These are phyloP conservation scores for Tolypocladium ophioglossoides DNA, from an alignment of 2,329 filamentous ascomycete species.

Conservation along the genomic window DNA sequence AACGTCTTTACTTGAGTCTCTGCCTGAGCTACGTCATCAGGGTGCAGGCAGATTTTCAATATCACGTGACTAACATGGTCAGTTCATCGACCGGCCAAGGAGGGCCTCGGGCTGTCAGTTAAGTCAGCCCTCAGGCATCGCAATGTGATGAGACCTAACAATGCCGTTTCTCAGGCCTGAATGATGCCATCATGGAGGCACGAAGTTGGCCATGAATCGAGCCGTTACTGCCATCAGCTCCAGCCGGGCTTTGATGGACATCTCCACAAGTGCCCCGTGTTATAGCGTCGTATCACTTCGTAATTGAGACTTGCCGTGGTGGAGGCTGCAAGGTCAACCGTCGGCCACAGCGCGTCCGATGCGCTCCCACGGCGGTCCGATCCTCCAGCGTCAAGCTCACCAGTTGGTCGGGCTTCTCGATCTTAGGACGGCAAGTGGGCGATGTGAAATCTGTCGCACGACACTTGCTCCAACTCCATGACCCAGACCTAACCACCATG, in stretches of 20 bases:
- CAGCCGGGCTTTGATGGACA: too few relatives aligned
- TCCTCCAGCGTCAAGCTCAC: background rate
- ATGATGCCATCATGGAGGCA: background rate
- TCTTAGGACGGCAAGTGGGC: background rate
- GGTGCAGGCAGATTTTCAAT: background rate
- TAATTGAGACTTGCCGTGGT: too few relatives aligned
- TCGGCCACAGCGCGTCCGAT: too few relatives aligned
- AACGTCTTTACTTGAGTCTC: background rate
- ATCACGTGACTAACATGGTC: background rate
- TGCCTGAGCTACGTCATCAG: background rate
- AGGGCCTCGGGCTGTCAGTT: too few relatives aligned
- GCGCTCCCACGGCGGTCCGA: too few relatives aligned
- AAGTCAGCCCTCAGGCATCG: too few relatives aligned
- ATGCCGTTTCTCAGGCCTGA: background rate
- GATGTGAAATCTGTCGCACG: background rate
- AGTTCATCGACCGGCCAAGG: too few relatives aligned
- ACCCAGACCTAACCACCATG: too few relatives aligned
- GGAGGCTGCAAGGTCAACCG: too few relatives aligned
- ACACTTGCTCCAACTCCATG: slow-evolving; percentile 2
- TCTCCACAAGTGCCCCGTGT: too few relatives aligned
- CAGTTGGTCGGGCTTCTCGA: background rate
- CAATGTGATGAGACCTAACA: background rate
- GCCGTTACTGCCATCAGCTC: background rate
- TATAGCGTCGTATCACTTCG: too few relatives aligned
- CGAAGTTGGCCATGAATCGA: background rate